Percentiles rank a stretch among this genome's conserved stretches.
Evolutionary conservation across 2,329 filamentous ascomycete genomes (phyloP).

Genomic region (Thelonectria rubi): DNA sequence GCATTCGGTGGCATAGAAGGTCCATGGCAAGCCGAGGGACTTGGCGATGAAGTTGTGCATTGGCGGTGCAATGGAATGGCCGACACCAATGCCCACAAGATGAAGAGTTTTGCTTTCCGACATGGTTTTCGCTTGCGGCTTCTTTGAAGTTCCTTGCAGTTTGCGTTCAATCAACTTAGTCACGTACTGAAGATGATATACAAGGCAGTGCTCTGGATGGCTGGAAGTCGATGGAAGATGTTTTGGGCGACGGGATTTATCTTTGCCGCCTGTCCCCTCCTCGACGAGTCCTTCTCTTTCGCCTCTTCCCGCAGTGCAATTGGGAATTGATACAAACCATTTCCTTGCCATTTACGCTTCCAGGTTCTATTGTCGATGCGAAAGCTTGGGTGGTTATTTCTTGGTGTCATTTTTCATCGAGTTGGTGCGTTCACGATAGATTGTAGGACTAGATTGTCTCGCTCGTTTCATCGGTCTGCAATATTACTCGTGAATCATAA

Average conservation of each 20-base stretch:
- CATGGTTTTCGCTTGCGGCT: constrained; percentile 8
- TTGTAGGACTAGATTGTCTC: too few species aligned
- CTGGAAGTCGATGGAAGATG: not conserved
- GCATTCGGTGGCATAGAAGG: constrained; percentile 41
- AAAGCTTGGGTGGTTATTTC: too few species aligned
- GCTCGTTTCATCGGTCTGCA: too few species aligned
- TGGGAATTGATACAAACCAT: not conserved
- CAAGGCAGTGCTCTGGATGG: not conserved
- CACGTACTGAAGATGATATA: too few species aligned
- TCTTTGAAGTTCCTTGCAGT: not conserved
- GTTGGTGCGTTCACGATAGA: too few species aligned
- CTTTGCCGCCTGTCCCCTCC: constrained; percentile 7
- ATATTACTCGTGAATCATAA: too few species aligned
- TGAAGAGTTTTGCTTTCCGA: constrained; percentile 38
- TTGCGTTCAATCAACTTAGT: too few species aligned
- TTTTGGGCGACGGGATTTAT: constrained; percentile 5
- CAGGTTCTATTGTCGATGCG: too few species aligned
- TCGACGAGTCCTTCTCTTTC: not conserved
- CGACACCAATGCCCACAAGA: constrained; percentile 51
- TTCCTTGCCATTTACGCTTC: too few species aligned
- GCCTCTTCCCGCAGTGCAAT: not conserved
- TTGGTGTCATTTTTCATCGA: too few species aligned
- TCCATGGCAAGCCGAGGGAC: constrained; percentile 47
- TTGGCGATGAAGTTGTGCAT: constrained; percentile 53
- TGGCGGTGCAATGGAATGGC: constrained; percentile 51